Evolutionary conservation across 257 asterid genomes (phyloP), one percentile per base, ranked within the genome.

Genomic region (Linaria vulgaris): DNA sequence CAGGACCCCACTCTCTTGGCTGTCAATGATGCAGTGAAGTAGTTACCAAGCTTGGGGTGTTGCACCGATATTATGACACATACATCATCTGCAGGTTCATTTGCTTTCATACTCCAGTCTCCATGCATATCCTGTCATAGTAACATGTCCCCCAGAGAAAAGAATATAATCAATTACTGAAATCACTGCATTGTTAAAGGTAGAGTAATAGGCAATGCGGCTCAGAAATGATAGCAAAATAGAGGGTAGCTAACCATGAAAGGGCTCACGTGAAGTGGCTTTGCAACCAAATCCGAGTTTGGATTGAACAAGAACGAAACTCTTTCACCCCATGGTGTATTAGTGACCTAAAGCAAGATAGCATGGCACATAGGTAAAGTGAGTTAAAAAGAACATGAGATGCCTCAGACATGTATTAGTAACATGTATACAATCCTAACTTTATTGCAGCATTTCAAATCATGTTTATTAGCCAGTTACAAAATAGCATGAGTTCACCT

Each of bases 271-370:
- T 92, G 99, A 69, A 92, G 97, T 63, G 97, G 85, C 72, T 92
- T 92, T 41, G 96, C 97, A 58, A 89, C 97, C 63, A 77, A 61
- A 78, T 89, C 97, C 12, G 95, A 83, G 59, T 79, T 77, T 44
- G 97, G 99, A 69, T 87, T 72, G 76, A 92, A 92, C 52, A 89
- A 41, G 75, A 92, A 92, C n/a, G 76, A 72, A 48, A 82, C 96
- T 59, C 95, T 78, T 87, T 92, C 99, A 59, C 97, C 95, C 99
- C 99, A 92, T 22, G 99, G 99, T 12, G 97, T 87, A 68, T 92
- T 89, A 24, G 99, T 92, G 50, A 92, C 96, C 97, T 89, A 82
- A 75, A 78, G 30, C 68, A 78, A 72, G 72, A 59, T 68, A 48
- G 59, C 27, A 31, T 14, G 68, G 68, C 43, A 63, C 70, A 31